Evolutionary conservation across 2,329 filamentous ascomycete genomes (phyloP).

Genomic region (Colletotrichum higginsianum): DNA sequence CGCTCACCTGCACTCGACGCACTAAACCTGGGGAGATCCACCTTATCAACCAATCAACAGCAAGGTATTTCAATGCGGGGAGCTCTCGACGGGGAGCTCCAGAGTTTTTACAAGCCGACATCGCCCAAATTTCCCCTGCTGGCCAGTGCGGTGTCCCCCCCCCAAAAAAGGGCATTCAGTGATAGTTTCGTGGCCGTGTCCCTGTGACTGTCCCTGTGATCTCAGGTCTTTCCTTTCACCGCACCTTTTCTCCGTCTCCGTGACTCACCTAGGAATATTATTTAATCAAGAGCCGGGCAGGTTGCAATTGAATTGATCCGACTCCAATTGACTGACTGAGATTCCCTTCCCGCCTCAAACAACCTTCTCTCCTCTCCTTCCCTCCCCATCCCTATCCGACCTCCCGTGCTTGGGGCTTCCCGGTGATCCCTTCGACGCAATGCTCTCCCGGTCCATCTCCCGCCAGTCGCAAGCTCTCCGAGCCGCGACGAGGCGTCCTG

Average conservation of each 20-base stretch:
- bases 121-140: conserved; percentile 47
- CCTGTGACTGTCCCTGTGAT: conserved; percentile 51
- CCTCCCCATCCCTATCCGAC: conserved; percentile 13
- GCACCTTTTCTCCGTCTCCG: conserved; percentile 16
- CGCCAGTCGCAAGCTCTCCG: conserved; percentile 46
- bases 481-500: conserved; percentile 44
- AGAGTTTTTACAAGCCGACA: conserved; percentile 49
- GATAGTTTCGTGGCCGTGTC: conserved; percentile 43
- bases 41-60: conserved; percentile 46
- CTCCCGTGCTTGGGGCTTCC: conserved; percentile 17
- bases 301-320: conserved; percentile 16
- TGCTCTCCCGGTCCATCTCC: conserved; percentile 44
- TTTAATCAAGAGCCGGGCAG: conserved; percentile 22
- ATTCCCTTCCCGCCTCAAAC: too few relatives aligned
- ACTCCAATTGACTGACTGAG: too few relatives aligned
- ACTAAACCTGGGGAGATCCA: conserved; percentile 8
- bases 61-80: conserved; percentile 48
- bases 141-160: neutral
- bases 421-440: conserved; percentile 37
- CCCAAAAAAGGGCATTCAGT: conserved; percentile 18
- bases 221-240: conserved; percentile 39
- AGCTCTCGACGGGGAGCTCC: conserved; percentile 47
- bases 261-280: conserved; percentile 42
- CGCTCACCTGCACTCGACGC: conserved; percentile 8
- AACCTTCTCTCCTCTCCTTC: neutral